Conservation (phyloP, 2,329 filamentous ascomycete genomes). For the Diaporthe batatas region DNA sequence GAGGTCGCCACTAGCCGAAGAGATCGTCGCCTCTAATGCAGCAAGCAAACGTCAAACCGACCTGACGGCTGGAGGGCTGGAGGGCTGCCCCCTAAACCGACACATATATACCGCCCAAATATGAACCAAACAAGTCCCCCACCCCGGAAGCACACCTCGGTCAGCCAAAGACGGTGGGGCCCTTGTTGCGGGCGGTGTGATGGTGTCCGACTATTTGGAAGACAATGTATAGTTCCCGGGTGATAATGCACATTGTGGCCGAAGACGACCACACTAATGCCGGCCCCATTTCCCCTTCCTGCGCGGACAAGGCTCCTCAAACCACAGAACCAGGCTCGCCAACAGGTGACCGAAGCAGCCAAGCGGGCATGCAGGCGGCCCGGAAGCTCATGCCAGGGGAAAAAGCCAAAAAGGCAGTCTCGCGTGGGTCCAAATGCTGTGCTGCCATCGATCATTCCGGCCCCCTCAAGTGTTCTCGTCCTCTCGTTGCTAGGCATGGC, state of each 20-base stretch:
- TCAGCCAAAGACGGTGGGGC: not conserved
- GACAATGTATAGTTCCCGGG: not conserved
- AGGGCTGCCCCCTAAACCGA: not conserved
- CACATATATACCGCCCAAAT: slow-evolving; percentile 1
- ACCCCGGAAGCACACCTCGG: not conserved
- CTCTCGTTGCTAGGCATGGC: not conserved
- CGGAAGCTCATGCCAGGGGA: slow-evolving; percentile 2
- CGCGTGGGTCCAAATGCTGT: not conserved
- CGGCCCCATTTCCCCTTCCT: not conserved
- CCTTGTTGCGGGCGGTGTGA: slow-evolving; percentile 14
- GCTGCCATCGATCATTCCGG: not conserved
- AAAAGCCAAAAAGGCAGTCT: not conserved
- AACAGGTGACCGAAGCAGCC: slow-evolving; percentile 5
- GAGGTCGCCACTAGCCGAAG: not conserved
- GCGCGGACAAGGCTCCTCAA: slow-evolving; percentile 1
- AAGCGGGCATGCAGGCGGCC: slow-evolving; percentile 7
- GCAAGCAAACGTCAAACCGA: slow-evolving; percentile 13
- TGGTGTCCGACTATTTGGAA: slow-evolving; percentile 12
- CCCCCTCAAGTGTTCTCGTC: too few relatives aligned
- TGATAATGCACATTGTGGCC: not conserved
- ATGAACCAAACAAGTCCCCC: slow-evolving; percentile 22
- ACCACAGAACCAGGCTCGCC: not conserved
- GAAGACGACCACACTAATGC: not conserved
- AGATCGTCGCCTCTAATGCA: slow-evolving; percentile 27
- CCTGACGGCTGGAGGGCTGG: not conserved